A percentile compares a stretch with the other conserved stretches of the same genome.
Conservation (phyloP, 345 rosid species). For the Fremontodendron californicum region DNA sequence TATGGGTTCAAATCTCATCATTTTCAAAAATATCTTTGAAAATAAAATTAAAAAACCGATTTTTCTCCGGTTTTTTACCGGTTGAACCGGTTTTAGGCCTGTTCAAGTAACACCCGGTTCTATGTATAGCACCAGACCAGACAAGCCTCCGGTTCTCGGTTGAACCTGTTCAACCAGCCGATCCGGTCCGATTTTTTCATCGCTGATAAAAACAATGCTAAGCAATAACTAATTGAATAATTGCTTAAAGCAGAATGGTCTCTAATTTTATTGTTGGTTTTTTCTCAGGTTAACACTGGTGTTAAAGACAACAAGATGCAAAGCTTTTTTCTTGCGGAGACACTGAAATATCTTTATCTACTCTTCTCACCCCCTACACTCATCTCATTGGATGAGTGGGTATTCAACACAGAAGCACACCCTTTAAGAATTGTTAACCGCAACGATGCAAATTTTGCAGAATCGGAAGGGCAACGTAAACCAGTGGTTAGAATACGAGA, state of each 20-base stretch:
- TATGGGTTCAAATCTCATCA: too few species aligned
- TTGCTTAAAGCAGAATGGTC: background rate
- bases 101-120: too few species aligned
- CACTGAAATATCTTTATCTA: constrained; percentile 83
- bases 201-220: too few species aligned
- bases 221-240: background rate
- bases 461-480: background rate
- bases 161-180: too few species aligned
- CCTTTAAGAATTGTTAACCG: constrained; percentile 59
- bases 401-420: constrained; percentile 97
- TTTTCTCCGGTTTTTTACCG: too few species aligned
- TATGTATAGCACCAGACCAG: too few species aligned
- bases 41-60: too few species aligned
- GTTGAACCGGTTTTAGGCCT: too few species aligned
- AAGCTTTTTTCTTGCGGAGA: constrained; percentile 97
- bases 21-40: too few species aligned
- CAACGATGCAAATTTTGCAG: background rate
- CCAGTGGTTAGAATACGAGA: background rate
- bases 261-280: background rate
- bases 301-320: constrained; percentile 94
- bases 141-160: too few species aligned
- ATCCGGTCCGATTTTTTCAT: too few species aligned
- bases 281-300: constrained; percentile 71
- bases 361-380: constrained; percentile 84
- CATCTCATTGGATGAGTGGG: constrained; percentile 90